Conservation (phyloP, 805 yeast species). For the Ascoidea rubescens region DNA sequence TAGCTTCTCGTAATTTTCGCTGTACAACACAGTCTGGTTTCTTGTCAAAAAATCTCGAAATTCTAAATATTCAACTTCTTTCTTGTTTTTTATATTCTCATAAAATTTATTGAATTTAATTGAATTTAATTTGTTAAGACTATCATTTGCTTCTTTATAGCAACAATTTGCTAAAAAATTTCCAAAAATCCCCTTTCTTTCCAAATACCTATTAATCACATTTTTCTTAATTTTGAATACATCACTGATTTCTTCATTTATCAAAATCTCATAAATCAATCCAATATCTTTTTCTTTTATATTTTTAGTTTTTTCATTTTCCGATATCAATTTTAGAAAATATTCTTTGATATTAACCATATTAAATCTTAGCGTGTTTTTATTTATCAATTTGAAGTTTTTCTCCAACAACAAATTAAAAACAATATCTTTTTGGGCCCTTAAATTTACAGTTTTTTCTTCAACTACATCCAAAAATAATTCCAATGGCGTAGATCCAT, state of each 20-base stretch:
- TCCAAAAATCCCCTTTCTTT: slow-evolving; percentile 13
- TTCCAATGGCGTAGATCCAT: slow-evolving; percentile 69
- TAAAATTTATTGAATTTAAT: slow-evolving; percentile 21
- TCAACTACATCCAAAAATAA: slow-evolving; percentile 64
- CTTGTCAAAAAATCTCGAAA: slow-evolving; percentile 19
- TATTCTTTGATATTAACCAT: slow-evolving; percentile 1
- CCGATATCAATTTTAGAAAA: slow-evolving; percentile 10
- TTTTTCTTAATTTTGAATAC: slow-evolving; percentile 11
- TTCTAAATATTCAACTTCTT: slow-evolving; percentile 20
- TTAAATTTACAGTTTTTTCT: slow-evolving; percentile 39
- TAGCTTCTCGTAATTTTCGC: neutral
- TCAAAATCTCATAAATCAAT: slow-evolving; percentile 16
- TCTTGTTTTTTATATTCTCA: slow-evolving; percentile 17
- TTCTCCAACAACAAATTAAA: slow-evolving; percentile 32
- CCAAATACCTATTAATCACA: slow-evolving; percentile 10
- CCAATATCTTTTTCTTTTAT: slow-evolving; percentile 18
- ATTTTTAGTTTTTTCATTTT: slow-evolving; percentile 14
- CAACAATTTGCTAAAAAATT: slow-evolving; percentile 14
- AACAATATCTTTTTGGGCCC: slow-evolving; percentile 45
- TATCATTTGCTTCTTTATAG: slow-evolving; percentile 12
- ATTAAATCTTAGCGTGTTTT: neutral
- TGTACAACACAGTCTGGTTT: slow-evolving; percentile 15
- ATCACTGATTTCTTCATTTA: slow-evolving; percentile 15
- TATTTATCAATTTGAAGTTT: slow-evolving; percentile 14
- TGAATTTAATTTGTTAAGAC: slow-evolving; percentile 9